A percentile compares a stretch with the other conserved stretches of the same genome.
These are phyloP conservation scores for Fusarium pseudocircinatum DNA, from an alignment of 2,329 filamentous ascomycete species.

Conservation along the genomic window DNA sequence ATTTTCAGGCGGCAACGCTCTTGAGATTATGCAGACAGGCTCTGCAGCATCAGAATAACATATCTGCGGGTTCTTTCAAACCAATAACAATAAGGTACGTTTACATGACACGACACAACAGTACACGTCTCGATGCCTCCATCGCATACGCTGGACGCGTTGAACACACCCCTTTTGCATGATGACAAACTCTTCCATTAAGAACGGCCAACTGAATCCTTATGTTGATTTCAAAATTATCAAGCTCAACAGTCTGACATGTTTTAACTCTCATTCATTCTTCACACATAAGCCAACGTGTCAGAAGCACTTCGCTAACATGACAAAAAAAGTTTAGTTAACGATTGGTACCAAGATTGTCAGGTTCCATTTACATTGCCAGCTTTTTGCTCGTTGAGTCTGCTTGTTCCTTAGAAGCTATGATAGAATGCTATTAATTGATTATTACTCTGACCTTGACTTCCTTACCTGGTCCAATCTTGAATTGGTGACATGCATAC, in stretches of 20 bases:
- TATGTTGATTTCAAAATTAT: slow-evolving; percentile 67
- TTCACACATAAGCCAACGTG: not conserved
- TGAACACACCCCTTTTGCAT: slow-evolving; percentile 43
- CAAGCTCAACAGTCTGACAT: slow-evolving; percentile 74
- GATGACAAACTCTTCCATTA: slow-evolving; percentile 68
- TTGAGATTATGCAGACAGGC: not conserved
- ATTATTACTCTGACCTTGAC: not conserved
- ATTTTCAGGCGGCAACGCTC: slow-evolving; percentile 9
- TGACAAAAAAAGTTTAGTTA: slow-evolving; percentile 30
- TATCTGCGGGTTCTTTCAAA: not conserved
- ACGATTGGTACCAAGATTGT: not conserved
- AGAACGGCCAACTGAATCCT: slow-evolving; percentile 73
- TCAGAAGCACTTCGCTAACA: slow-evolving; percentile 38
- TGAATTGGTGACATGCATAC: not conserved
- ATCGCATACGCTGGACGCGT: slow-evolving; percentile 8
- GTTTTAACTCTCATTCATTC: slow-evolving; percentile 6
- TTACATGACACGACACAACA: slow-evolving; percentile 20
- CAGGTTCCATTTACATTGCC: not conserved
- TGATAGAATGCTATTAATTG: not conserved
- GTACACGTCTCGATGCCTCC: slow-evolving; percentile 20
- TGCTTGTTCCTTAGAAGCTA: not conserved
- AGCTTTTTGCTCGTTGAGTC: not conserved
- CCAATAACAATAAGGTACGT: slow-evolving; percentile 35
- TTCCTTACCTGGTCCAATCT: not conserved
- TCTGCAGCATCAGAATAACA: not conserved